A percentile compares a stretch with the other conserved stretches of the same genome.
Conservation (phyloP, 1,284 basidiomycete genomes). For the Athelia psychrophila region DNA sequence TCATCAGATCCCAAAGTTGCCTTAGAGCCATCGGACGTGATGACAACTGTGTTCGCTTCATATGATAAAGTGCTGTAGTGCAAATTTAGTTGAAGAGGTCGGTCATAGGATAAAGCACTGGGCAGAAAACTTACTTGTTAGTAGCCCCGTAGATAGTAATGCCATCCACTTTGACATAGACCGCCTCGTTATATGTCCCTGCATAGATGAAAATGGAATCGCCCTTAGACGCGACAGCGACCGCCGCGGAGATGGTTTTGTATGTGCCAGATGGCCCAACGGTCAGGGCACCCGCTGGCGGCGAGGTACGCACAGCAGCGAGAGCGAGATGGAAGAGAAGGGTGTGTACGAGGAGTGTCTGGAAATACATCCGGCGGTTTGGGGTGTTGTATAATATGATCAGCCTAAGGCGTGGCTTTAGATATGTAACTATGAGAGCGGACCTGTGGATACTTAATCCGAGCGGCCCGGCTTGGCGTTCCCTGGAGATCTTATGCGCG, state of each 20-base stretch:
- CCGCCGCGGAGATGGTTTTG: constrained; percentile 1
- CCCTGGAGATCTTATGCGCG: too few species aligned
- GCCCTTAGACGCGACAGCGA: not conserved
- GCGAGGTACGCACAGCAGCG: not conserved
- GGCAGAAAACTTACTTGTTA: not conserved
- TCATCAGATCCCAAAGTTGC: not conserved
- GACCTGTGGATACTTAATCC: too few species aligned
- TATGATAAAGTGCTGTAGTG: not conserved
- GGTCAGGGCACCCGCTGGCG: not conserved
- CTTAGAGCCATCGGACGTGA: not conserved
- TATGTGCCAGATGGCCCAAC: not conserved
- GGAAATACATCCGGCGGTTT: too few species aligned
- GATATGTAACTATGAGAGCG: too few species aligned
- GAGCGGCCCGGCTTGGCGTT: too few species aligned
- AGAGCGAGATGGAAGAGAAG: too few species aligned
- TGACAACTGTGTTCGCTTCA: not conserved
- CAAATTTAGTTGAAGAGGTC: not conserved
- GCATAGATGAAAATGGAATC: not conserved
- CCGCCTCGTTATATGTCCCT: not conserved
- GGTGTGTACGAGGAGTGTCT: too few species aligned
- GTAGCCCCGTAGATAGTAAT: not conserved
- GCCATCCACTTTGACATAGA: not conserved
- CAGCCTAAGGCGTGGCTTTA: too few species aligned
- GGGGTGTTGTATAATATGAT: too few species aligned
- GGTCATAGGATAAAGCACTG: not conserved